Evolutionary conservation across 495 filamentous ascomycete species (phyloP), one percentile per base, ranked within the genome.

Genomic region (Penicillium cosmopolitanum): DNA sequence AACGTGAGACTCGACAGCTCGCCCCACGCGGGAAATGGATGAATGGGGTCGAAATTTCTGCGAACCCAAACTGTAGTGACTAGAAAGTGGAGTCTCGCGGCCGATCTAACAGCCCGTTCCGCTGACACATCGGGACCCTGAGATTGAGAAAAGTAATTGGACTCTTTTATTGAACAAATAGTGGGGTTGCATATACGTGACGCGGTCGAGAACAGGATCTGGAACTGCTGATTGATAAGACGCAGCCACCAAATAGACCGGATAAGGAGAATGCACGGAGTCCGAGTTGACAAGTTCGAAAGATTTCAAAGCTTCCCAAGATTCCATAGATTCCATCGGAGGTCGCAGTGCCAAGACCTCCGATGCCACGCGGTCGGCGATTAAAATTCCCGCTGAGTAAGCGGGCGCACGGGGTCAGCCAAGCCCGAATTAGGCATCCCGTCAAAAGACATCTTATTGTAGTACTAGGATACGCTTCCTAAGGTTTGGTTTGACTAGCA

Each of bases 1-100:
- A 44, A 10, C 3, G n/a, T 19, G n/a, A 16, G n/a, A n/a, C 42
- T 44, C 16, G 12, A 40, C 36, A 44, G 15, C 16, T 44, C 19
- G 46, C 19, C 46, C 46, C 46, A 48, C 46, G 21, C 21, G 46
- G 19, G 16, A 23, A 21, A 23, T 23, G 23, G 23, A 23, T 23
- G 23, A 48, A 48, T 48, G 46, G 46, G 34, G 11, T 42, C 51
- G 33, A 55, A 60, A 50, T 59, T 25, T 59, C 57, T 53, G 57
- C 57, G 33, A 43, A 48, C 57, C 25, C 55, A 43, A 28, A 23
- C 23, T 33, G 10, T 19, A 51, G 48, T 51, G 57, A 28, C 19
- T 7, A 28, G 19, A 12, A 23, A 19, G 46, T 28, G 19, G 46
- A 48, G 18, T 19, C 10, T 15, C 1, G 36, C 15, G 42, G 42